Conservation (phyloP, 176 grass and related monocot species). For the Carex kokanica region DNA sequence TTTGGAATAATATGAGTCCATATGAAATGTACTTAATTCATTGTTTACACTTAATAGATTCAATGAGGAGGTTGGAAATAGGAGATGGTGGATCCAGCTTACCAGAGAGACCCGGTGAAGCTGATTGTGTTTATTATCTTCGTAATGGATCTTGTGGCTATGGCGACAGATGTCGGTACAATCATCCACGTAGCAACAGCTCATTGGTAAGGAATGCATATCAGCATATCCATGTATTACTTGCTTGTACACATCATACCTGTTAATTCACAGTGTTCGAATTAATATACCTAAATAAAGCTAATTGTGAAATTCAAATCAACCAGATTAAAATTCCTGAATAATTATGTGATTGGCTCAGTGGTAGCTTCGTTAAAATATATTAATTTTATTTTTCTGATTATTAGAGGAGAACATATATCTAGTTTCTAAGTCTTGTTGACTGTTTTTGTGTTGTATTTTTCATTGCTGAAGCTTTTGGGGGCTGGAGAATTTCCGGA, state of each 20-base stretch:
- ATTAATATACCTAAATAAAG: neutral
- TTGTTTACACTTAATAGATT: conserved; percentile 40
- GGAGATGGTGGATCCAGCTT: conserved; percentile 36
- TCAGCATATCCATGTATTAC: neutral
- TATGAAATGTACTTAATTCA: neutral
- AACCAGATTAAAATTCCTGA: neutral
- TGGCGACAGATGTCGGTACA: conserved; percentile 88
- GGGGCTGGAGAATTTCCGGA: conserved; percentile 58
- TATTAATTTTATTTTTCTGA: neutral
- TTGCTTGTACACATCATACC: neutral
- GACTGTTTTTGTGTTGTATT: neutral
- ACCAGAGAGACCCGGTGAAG: conserved; percentile 78
- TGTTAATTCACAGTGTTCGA: neutral
- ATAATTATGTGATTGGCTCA: neutral
- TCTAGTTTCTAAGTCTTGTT: neutral
- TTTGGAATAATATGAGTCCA: neutral
- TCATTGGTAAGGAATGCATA: conserved; percentile 35
- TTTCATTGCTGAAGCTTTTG: conserved; percentile 24
- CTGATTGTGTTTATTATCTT: conserved; percentile 77
- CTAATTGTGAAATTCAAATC: neutral
- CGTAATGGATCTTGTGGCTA: conserved; percentile 83
- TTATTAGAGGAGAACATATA: neutral
- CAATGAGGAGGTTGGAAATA: conserved; percentile 78
- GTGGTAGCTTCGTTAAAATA: neutral
- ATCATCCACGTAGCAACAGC: conserved; percentile 70